Conservation (phyloP, 441 rosid species). For the Brassica balearica region DNA sequence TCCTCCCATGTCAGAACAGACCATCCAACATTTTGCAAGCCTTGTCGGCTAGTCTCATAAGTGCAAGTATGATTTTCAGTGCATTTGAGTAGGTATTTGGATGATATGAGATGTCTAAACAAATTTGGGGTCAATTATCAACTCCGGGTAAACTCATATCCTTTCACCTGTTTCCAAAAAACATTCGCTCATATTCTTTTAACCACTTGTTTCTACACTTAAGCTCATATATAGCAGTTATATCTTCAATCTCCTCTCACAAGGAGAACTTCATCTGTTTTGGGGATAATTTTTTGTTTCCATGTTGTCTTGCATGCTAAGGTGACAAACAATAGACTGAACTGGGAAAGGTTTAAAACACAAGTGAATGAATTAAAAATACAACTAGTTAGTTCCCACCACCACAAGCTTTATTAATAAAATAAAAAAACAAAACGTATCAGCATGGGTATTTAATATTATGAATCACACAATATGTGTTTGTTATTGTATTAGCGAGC, state of each 20-base stretch:
- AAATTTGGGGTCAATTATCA: too few relatives aligned
- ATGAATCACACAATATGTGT: slow-evolving; percentile 14
- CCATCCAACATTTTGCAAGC: slow-evolving; percentile 8
- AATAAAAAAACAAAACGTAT: neutral
- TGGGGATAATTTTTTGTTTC: neutral
- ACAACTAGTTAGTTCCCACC: neutral
- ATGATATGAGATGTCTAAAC: too few relatives aligned
- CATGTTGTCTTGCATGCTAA: neutral
- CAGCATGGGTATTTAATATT: neutral
- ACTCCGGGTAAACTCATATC: too few relatives aligned
- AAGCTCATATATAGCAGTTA: neutral
- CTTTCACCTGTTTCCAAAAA: neutral
- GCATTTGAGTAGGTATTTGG: neutral
- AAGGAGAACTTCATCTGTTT: neutral
- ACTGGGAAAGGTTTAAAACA: slow-evolving; percentile 1
- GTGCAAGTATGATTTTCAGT: neutral
- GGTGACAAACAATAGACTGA: neutral
- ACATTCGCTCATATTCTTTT: neutral
- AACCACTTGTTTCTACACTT: neutral
- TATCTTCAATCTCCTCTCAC: neutral
- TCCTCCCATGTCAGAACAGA: neutral
- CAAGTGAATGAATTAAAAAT: too few relatives aligned
- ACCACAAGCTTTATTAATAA: slow-evolving; percentile 5
- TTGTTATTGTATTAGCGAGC: neutral
- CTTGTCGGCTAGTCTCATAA: slow-evolving; percentile 4